Base-by-base conservation (phyloP, 768 basidiomycete genomes). In the Nidularia sp. region DNA sequence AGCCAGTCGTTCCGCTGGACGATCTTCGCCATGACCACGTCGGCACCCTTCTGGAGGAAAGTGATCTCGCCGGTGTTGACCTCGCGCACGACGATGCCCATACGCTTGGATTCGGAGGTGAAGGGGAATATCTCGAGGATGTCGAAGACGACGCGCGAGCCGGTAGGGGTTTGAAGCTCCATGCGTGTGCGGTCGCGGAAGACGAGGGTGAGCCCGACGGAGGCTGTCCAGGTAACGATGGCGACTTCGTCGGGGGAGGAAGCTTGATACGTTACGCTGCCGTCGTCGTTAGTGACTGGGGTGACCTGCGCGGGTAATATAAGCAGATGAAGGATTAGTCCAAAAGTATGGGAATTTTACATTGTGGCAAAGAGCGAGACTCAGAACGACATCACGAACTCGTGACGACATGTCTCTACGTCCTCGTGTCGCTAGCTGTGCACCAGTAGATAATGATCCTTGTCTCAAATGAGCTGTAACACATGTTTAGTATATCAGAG, bases 221-320 rank as follows among this genome's bases (percentile, higher is more conserved):
- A 94, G 56, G 92, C 88, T 6, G 97, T 98, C 93, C 93, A 98
- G 54, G 85, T 86, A 35, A 99, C 96, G 59, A 99, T 98, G 42
- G 97, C 97, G 43, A 98, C 97, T 72, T 99, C 97, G 62, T 99
- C 97, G 0, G 97, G 97, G 1, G 97, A 99, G 0, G 95, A 96
- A 0, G 97, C 97, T 76, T 99, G 96, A 65, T 98, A 99, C 0
- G 96, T 98, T 36, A 97, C 83, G 1, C 85, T 85, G 6, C 93
- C 93, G 60, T 99, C 96, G 60, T 98, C 95, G 63, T 97, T 96
- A 12, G 78, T 82, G 3, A 96, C 92, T 1, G 97, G 97, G 0
- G 96, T 99, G 35, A 98, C 94, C 95, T 97, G 57, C 0, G 42
- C 34, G 9, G 44, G n/a, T 25, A 50, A 5, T 47, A 41, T 52